Conservation (phyloP, 2,329 filamentous ascomycete genomes). For the Fusarium coffeatum region DNA sequence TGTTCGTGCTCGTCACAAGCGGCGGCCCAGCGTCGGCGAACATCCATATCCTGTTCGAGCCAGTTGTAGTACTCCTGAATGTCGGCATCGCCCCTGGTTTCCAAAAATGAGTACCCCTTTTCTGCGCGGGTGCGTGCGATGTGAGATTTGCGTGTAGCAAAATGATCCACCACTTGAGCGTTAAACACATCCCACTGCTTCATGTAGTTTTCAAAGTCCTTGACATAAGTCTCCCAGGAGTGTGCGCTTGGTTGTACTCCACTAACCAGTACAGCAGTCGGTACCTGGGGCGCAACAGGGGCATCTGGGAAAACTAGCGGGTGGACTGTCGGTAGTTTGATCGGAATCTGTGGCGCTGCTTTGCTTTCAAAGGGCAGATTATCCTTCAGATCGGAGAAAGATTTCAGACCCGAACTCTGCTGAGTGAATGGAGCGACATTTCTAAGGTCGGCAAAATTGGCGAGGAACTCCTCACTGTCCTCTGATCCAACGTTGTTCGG, state of each 20-base stretch:
- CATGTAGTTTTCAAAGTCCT: slow-evolving; percentile 67
- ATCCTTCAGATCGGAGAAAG: slow-evolving; percentile 66
- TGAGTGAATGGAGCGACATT: slow-evolving; percentile 67
- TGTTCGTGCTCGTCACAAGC: slow-evolving; percentile 70
- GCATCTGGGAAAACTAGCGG: slow-evolving; percentile 60
- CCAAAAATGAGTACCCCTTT: slow-evolving; percentile 61
- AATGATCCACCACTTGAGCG: slow-evolving; percentile 65
- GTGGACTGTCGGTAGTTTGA: slow-evolving; percentile 50
- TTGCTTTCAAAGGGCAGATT: slow-evolving; percentile 68
- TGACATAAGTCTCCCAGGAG: slow-evolving; percentile 64
- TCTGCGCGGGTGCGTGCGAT: slow-evolving; percentile 54
- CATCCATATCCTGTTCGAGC: slow-evolving; percentile 72
- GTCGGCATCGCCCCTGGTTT: slow-evolving; percentile 56
- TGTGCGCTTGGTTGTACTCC: slow-evolving; percentile 57
- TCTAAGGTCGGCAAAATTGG: slow-evolving; percentile 65
- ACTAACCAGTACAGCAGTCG: slow-evolving; percentile 56
- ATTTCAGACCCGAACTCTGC: slow-evolving; percentile 61
- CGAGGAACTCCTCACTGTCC: slow-evolving; percentile 66
- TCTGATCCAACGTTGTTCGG: slow-evolving; percentile 62
- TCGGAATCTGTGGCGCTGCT: slow-evolving; percentile 57
- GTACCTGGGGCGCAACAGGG: slow-evolving; percentile 63
- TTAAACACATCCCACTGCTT: slow-evolving; percentile 62
- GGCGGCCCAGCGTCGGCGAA: slow-evolving; percentile 69
- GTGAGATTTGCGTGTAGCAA: slow-evolving; percentile 62
- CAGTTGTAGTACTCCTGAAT: slow-evolving; percentile 69